Base-by-base conservation (phyloP, 192 early-diverging fungal species). In the Mortierella hygrophila region DNA sequence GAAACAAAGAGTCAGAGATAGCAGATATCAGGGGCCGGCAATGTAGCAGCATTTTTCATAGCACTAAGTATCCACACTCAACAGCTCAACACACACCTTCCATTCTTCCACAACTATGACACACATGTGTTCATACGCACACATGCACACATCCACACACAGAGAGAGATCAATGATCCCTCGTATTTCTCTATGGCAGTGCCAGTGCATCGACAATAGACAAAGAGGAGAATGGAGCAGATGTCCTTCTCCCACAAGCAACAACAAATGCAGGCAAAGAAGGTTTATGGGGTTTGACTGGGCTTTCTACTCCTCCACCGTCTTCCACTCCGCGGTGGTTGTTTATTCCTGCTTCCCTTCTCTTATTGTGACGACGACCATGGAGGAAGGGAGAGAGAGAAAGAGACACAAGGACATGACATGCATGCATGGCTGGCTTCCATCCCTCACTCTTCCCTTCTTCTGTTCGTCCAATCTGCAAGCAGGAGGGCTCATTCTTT, bases 361-460 rank as follows among this genome's bases (percentile, higher is more conserved):
- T 26, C 60, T 65, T 65, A 65, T 65, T 65, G 60, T 65, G 60
- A 65, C 60, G 60, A 65, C 60, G 60, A 65, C 60, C 29, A 65
- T 32, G 26, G 60, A 29, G 26, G 29, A 32, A 32, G 21, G 7
- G 26, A 21, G 23, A 8, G n/a, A 9, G 55, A 26, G 23, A 8
- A 57, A 9, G 55, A 26, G 8, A 26, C 9, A 60, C 21, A 60
- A n/a, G 57, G 57, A 60, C 57, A 60, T 65, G 60, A 65, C 26
- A 65, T 65, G 60, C 60, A 65, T 65, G 60, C 60, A 65, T 65
- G 29, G 32, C 60, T 13, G 26, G 32, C n/a, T 65, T 65, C 29
- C 29, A 32, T 63, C 60, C 60, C 60, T 63, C 11, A 0, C 26
- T 26, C 60, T 13, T 60, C 60, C 60, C 26, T 32, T 15, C 60